These are phyloP conservation scores for Coemansia sp. DNA, from an alignment of 192 early-diverging fungal species.

Conservation along the genomic window DNA sequence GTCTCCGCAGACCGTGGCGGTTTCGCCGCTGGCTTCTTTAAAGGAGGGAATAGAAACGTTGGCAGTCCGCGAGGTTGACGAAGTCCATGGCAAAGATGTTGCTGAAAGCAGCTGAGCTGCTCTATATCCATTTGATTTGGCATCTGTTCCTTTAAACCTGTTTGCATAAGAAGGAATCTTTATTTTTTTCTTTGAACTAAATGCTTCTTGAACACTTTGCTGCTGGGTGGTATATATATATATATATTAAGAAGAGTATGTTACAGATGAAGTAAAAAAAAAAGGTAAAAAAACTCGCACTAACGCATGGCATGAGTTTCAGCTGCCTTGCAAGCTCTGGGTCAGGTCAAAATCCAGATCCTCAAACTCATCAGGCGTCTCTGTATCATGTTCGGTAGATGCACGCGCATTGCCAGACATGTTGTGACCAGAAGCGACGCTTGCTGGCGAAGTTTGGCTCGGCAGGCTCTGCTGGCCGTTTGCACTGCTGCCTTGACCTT, in stretches of 20 bases:
- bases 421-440: neutral
- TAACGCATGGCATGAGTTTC: neutral
- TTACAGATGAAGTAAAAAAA: neutral
- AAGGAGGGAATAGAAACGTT: constrained; percentile 46
- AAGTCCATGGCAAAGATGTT: neutral
- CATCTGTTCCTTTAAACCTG: neutral
- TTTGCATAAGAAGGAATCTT: neutral
- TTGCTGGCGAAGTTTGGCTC: neutral
- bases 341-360: constrained; percentile 45
- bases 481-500: neutral
- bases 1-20: constrained; percentile 30
- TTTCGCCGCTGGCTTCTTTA: constrained; percentile 35
- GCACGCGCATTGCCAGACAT: constrained; percentile 3
- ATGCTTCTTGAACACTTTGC: neutral
- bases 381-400: constrained; percentile 7
- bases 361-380: constrained; percentile 36
- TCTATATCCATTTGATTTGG: neutral
- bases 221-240: neutral
- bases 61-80: constrained; percentile 27
- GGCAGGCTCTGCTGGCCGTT: neutral
- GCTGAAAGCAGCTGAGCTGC: neutral
- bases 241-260: neutral
- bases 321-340: constrained; percentile 29
- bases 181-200: neutral
- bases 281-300: neutral